phyloP scores from a whole-genome alignment of 352 stramenopile species.

The Elongisporangium prolatum region DNA sequence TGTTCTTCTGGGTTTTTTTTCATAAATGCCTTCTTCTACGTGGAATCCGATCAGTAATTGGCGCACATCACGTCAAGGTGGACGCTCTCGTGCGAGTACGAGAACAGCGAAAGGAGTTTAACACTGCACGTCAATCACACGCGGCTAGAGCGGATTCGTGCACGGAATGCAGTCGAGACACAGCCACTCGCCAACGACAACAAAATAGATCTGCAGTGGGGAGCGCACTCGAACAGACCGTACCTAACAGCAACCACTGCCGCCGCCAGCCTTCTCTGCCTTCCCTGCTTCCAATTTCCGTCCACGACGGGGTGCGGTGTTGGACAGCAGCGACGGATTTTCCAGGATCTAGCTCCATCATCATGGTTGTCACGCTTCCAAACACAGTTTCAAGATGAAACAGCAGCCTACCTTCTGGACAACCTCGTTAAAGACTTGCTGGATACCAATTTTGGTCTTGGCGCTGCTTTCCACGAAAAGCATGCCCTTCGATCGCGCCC shows the following conservation, averaged over 20 bases:
- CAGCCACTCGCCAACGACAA: background rate
- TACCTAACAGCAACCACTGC: slow-evolving; percentile 51
- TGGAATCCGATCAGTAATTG: background rate
- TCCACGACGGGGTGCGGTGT: slow-evolving; percentile 74
- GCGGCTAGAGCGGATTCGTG: background rate
- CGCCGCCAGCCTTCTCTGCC: slow-evolving; percentile 41
- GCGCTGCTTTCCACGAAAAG: slow-evolving; percentile 97
- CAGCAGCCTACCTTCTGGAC: slow-evolving; percentile 91
- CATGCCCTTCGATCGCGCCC: slow-evolving; percentile 96
- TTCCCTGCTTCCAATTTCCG: slow-evolving; percentile 50
- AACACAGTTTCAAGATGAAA: background rate
- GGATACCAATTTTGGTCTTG: slow-evolving; percentile 94
- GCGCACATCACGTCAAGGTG: background rate
- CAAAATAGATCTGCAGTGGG: background rate
- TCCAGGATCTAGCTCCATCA: slow-evolving; percentile 75
- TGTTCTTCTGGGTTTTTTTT: background rate
- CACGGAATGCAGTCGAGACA: background rate
- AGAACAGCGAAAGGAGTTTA: background rate
- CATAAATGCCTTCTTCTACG: background rate
- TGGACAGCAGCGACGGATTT: slow-evolving; percentile 85
- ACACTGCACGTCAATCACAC: background rate
- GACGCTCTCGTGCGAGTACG: background rate
- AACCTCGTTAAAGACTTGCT: slow-evolving; percentile 97
- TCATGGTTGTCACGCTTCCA: slow-evolving; percentile 1
- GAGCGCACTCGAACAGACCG: background rate